Conservation (phyloP, 2,329 filamentous ascomycete genomes). For the Coccinonectria pachysandricola region DNA sequence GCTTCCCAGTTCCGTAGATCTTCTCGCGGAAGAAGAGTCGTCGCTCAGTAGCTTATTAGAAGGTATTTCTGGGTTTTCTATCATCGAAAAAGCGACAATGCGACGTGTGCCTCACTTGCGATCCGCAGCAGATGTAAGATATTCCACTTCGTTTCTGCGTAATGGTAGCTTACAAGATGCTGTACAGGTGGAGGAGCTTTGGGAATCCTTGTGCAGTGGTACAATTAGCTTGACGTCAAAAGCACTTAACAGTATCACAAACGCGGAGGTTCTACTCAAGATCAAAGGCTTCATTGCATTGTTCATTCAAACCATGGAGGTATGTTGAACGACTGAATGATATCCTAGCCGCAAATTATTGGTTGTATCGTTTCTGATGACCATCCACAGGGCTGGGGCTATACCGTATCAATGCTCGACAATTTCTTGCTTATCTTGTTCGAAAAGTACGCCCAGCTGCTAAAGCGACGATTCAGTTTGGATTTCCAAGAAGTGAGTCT, state of each 20-base stretch:
- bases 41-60: constrained; percentile 86
- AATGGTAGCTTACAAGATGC: no score
- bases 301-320: constrained; percentile 98
- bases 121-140: constrained; percentile 65
- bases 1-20: constrained; percentile 62
- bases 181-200: constrained; percentile 83
- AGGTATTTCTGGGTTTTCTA: constrained; percentile 90
- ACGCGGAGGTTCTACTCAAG: constrained; percentile 83
- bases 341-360: constrained; percentile 34
- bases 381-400: constrained; percentile 87
- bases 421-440: constrained; percentile 81
- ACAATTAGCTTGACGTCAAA: constrained; percentile 74
- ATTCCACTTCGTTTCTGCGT: no score
- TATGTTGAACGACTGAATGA: constrained; percentile 41
- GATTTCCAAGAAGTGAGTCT: constrained; percentile 76
- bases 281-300: constrained; percentile 88
- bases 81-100: constrained; percentile 92
- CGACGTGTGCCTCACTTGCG: constrained; percentile 74
- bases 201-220: constrained; percentile 94
- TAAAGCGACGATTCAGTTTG: constrained; percentile 85
- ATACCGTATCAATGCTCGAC: constrained; percentile 72
- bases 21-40: constrained; percentile 73
- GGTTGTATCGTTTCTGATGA: no score
- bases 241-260: constrained; percentile 67
- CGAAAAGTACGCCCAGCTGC: constrained; percentile 82